phyloP scores from a whole-genome alignment of 2,329 filamentous ascomycete species.

The Fusarium decemcellulare region DNA sequence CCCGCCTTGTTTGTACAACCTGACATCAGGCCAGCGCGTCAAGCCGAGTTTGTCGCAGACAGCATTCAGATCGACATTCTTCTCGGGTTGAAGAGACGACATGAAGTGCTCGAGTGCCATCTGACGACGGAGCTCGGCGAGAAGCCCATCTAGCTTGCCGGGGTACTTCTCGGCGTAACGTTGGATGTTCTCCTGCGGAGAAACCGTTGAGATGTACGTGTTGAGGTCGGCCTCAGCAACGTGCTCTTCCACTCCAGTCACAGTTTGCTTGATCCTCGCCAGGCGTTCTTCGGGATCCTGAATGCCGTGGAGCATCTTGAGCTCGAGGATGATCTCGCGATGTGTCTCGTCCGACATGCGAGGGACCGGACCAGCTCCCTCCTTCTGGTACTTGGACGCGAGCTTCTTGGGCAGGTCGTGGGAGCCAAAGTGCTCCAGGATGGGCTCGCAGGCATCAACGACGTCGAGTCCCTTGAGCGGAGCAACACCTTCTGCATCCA shows the following conservation, averaged over 20 bases:
- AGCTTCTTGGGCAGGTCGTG: no score
- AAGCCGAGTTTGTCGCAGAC: neutral
- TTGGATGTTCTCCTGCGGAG: neutral
- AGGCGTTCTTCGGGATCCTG: no score
- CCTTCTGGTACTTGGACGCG: no score
- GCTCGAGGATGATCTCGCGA: neutral
- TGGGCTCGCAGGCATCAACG: no score
- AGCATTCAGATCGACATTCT: neutral
- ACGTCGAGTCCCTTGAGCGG: no score
- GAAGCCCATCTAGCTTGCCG: neutral
- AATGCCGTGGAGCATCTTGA: no score
- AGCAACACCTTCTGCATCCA: no score
- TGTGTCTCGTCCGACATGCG: neutral
- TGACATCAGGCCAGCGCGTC: neutral
- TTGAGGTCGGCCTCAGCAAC: neutral
- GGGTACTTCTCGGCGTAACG: neutral
- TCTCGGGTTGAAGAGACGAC: neutral
- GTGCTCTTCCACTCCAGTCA: neutral
- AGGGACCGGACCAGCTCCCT: no score
- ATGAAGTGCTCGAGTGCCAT: neutral
- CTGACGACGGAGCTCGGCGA: neutral
- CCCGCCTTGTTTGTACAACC: neutral
- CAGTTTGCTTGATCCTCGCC: neutral
- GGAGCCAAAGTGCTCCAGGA: no score
- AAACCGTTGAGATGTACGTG: neutral